phyloP scores from a whole-genome alignment of 345 rosid species.

The Linum trigynum region DNA sequence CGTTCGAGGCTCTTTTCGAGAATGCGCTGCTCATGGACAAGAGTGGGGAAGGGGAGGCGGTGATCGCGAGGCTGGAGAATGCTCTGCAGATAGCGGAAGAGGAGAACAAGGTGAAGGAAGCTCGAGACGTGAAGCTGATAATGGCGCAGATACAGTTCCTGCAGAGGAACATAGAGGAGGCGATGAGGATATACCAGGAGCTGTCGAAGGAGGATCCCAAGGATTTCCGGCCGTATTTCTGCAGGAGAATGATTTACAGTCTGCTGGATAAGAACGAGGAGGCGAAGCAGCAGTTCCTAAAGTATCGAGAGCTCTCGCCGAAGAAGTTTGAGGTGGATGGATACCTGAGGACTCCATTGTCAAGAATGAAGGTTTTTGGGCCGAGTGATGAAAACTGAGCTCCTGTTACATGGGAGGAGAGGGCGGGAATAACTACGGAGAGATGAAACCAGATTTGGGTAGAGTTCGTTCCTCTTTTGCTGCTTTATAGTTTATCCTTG shows the following conservation, averaged over 20 bases:
- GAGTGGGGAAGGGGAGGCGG: conserved; percentile 69
- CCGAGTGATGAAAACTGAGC: conserved; percentile 42
- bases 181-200: conserved; percentile 59
- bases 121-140: conserved; percentile 69
- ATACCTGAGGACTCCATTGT: conserved; percentile 57
- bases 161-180: conserved; percentile 79
- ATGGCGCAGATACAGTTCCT: conserved; percentile 78
- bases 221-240: conserved; percentile 77
- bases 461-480: background rate
- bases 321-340: conserved; percentile 72
- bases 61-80: conserved; percentile 53
- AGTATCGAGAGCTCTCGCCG: conserved; percentile 67
- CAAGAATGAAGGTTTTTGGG: conserved; percentile 67
- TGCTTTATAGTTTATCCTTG: background rate
- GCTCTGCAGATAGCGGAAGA: conserved; percentile 55
- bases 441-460: background rate
- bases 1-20: conserved; percentile 87
- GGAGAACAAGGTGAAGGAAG: conserved; percentile 55
- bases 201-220: conserved; percentile 59
- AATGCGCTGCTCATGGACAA: conserved; percentile 75
- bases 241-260: conserved; percentile 74
- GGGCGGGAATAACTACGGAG: background rate
- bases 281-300: conserved; percentile 69
- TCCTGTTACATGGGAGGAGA: background rate
- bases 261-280: conserved; percentile 66